phyloP scores from a whole-genome alignment of 148 eudicot species.

The Heliamphora exappendiculata region DNA sequence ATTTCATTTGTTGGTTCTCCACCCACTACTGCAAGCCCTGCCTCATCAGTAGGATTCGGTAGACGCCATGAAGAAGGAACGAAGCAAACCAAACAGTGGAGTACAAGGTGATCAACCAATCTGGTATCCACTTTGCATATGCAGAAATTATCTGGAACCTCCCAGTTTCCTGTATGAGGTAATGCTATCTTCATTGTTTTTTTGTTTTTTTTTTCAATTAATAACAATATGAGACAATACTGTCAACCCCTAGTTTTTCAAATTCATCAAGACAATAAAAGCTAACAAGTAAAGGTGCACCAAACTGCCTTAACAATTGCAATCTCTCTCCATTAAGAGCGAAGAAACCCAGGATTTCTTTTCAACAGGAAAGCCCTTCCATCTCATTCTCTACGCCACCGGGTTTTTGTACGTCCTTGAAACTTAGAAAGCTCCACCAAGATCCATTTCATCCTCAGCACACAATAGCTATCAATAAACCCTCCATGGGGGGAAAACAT shows the following conservation, averaged over 20 bases:
- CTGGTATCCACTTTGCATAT: neutral
- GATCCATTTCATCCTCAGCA: neutral
- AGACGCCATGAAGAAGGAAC: slow-evolving; percentile 1
- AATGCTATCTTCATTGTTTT: too few relatives aligned
- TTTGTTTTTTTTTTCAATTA: too few relatives aligned
- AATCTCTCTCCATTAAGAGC: too few relatives aligned
- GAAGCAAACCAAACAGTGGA: neutral
- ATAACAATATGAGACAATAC: too few relatives aligned
- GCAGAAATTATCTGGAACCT: neutral
- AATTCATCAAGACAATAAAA: neutral
- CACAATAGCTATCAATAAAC: neutral
- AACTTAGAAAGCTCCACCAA: neutral
- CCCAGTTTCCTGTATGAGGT: neutral
- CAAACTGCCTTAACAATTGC: too few relatives aligned
- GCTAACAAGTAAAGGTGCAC: too few relatives aligned
- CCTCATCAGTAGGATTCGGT: neutral
- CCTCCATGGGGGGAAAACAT: neutral
- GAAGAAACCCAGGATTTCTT: neutral
- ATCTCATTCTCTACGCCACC: neutral
- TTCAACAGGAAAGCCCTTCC: neutral
- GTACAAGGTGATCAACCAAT: too few relatives aligned
- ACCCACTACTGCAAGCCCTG: neutral
- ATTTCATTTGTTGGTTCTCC: neutral
- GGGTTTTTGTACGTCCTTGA: neutral
- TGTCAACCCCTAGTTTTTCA: neutral